Evolutionary conservation across 768 basidiomycete species (phyloP).

Genomic region (Trametes cinnabarina): DNA sequence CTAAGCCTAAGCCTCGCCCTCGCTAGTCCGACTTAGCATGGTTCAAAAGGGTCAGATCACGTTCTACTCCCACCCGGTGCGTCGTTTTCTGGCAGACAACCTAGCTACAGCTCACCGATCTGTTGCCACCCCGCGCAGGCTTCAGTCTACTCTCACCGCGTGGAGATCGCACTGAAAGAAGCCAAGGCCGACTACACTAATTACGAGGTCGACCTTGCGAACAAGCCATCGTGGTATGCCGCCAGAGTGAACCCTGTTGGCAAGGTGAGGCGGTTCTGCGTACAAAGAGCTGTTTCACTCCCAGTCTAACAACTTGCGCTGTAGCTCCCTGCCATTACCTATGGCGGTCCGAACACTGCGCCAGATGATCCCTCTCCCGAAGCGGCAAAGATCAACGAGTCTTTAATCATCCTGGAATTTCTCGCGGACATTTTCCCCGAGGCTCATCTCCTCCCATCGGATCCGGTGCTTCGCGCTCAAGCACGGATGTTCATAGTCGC

Average conservation of each 20-base stretch:
- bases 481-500: conserved; percentile 60
- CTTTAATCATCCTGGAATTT: conserved; percentile 62
- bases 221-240: conserved; percentile 68
- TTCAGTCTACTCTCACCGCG: conserved; percentile 29
- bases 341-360: conserved; percentile 55
- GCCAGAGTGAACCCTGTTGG: conserved; percentile 60
- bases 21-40: neutral
- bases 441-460: conserved; percentile 47
- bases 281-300: no score
- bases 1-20: neutral
- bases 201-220: conserved; percentile 54
- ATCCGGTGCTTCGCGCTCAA: conserved; percentile 54
- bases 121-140: neutral
- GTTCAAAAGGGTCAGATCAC: conserved; percentile 34
- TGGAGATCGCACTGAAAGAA: conserved; percentile 58
- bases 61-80: conserved; percentile 50
- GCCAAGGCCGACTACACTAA: conserved; percentile 45
- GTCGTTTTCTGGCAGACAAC: neutral
- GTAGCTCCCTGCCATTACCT: conserved; percentile 56
- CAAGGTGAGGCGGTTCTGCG: conserved; percentile 42
- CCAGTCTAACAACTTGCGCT: neutral
- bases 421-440: conserved; percentile 55
- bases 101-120: conserved; percentile 31
- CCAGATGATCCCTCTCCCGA: conserved; percentile 56
- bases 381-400: conserved; percentile 59